phyloP scores from a whole-genome alignment of 2,329 filamentous ascomycete species.

The Penicillium sp. region DNA sequence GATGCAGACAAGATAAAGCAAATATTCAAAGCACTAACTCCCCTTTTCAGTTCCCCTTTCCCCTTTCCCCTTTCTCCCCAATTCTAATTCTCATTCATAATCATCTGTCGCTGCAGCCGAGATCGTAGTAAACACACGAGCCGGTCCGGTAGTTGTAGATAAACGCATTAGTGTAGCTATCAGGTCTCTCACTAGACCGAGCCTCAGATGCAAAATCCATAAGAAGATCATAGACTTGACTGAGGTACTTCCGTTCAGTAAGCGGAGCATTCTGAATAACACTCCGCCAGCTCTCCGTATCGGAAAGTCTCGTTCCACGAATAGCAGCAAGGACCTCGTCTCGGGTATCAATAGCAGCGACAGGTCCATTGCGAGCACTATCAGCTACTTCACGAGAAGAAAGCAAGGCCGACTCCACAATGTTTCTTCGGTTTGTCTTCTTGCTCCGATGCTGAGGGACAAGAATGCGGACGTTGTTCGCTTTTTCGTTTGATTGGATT shows the following conservation, averaged over 20 bases:
- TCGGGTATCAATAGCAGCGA: slow-evolving; percentile 83
- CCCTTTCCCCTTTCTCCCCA: background rate
- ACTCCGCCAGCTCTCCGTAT: slow-evolving; percentile 79
- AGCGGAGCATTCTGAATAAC: slow-evolving; percentile 76
- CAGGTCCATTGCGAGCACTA: slow-evolving; percentile 72
- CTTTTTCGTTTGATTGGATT: slow-evolving; percentile 43
- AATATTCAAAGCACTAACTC: background rate
- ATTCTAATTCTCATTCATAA: background rate
- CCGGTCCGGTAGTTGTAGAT: slow-evolving; percentile 90
- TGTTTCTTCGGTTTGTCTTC: slow-evolving; percentile 83
- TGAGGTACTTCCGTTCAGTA: slow-evolving; percentile 76
- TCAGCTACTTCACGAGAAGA: slow-evolving; percentile 64
- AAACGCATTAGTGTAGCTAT: slow-evolving; percentile 69
- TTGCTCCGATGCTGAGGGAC: slow-evolving; percentile 80
- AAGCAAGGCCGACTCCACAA: slow-evolving; percentile 73
- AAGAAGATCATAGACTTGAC: slow-evolving; percentile 78
- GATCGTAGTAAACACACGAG: slow-evolving; percentile 81
- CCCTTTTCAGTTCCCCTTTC: too few relatives aligned
- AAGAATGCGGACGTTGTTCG: slow-evolving; percentile 81
- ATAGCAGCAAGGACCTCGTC: slow-evolving; percentile 80
- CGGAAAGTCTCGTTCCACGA: slow-evolving; percentile 70
- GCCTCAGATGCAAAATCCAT: slow-evolving; percentile 58
- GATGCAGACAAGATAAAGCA: slow-evolving; percentile 9
- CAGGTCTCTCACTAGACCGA: slow-evolving; percentile 48
- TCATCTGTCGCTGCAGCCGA: slow-evolving; percentile 46